Percentiles rank a stretch among this genome's conserved stretches.
phyloP scores from a whole-genome alignment of 2,329 filamentous ascomycete genomes.

The Fusarium acutatum region DNA sequence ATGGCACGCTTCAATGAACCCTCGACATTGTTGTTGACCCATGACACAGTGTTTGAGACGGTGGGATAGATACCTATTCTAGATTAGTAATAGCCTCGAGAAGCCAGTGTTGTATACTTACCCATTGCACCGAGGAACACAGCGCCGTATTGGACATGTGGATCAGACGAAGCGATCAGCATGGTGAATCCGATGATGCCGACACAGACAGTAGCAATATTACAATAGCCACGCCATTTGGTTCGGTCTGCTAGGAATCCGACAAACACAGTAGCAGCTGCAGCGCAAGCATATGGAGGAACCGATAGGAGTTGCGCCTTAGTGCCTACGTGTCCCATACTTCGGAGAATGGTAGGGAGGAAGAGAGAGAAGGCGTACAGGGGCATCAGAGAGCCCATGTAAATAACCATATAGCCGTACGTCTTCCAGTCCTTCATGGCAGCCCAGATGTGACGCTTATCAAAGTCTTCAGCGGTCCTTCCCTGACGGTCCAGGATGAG shows the following conservation, averaged over 20 bases:
- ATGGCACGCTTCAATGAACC: conserved; percentile 70
- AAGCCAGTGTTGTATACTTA: background rate
- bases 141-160: conserved; percentile 71
- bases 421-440: conserved; percentile 83
- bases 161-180: conserved; percentile 63
- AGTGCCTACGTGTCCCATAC: conserved; percentile 47
- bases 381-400: conserved; percentile 58
- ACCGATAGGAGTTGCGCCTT: conserved; percentile 65
- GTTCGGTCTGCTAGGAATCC: conserved; percentile 74
- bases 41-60: conserved; percentile 75
- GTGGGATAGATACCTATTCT: conserved; percentile 73
- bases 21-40: conserved; percentile 76
- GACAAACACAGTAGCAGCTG: conserved; percentile 67
- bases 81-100: rapidly evolving
- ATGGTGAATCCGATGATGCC: conserved; percentile 74
- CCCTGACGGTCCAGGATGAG: conserved; percentile 74
- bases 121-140: conserved; percentile 70
- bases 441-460: conserved; percentile 74
- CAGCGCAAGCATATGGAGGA: conserved; percentile 68
- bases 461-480: conserved; percentile 74
- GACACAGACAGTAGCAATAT: conserved; percentile 68
- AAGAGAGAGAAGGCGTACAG: conserved; percentile 64
- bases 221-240: conserved; percentile 69
- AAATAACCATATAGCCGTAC: conserved; percentile 57
- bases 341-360: conserved; percentile 65